A percentile compares a stretch with the other conserved stretches of the same genome.
Evolutionary conservation across 176 grass and related monocot species (phyloP).

Genomic region (Zea mays): Zm-B73-REFERENCE-NAM-5.0 NC_050098.1:151448001-151448500

Average conservation of each 20-base stretch:
- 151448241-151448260: background rate
- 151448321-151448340: background rate
- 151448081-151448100: background rate
- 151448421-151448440: slow-evolving; percentile 9
- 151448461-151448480: slow-evolving; percentile 12
- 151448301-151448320: background rate
- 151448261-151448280: background rate
- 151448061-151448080: background rate
- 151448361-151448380: background rate
- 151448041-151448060: background rate
- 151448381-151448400: slow-evolving; percentile 24
- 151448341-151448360: background rate
- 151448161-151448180: background rate
- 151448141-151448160: background rate
- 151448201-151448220: background rate
- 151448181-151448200: background rate
- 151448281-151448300: background rate
- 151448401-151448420: slow-evolving; percentile 17
- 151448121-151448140: background rate
- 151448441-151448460: background rate
- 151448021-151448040: background rate
- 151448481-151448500: slow-evolving; percentile 6
- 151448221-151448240: background rate
- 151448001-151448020: background rate
- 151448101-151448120: background rate